Conservation (phyloP, 192 early-diverging fungal genomes). For the Physocladia obscura region DNA sequence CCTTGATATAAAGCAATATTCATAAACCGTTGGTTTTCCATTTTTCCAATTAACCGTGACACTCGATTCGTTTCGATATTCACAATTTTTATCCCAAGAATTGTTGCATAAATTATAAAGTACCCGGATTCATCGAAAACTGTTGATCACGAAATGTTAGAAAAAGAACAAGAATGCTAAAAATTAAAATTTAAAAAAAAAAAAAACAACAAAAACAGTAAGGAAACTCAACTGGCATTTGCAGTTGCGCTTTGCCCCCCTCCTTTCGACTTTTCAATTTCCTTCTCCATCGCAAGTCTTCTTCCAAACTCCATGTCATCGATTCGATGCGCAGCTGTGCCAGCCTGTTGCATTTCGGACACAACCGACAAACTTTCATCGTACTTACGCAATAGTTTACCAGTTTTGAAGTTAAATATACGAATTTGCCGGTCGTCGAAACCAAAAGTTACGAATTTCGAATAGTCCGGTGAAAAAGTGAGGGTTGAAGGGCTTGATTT, state of each 20-base stretch:
- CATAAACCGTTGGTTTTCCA: constrained; percentile 87
- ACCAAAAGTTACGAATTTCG: constrained; percentile 85
- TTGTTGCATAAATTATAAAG: constrained; percentile 88
- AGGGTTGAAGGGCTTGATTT: constrained; percentile 79
- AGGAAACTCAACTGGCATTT: constrained; percentile 65
- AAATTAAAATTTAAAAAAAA: not conserved
- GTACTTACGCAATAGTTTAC: constrained; percentile 85
- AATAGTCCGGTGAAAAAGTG: constrained; percentile 75
- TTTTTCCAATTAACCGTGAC: constrained; percentile 79
- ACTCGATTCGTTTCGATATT: constrained; percentile 86
- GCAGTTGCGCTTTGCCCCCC: constrained; percentile 57
- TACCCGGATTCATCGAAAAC: constrained; percentile 90
- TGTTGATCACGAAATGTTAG: too few species aligned
- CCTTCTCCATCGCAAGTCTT: constrained; percentile 82
- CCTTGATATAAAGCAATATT: constrained; percentile 89
- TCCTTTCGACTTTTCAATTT: constrained; percentile 70
- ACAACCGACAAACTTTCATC: constrained; percentile 84
- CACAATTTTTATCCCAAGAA: constrained; percentile 94
- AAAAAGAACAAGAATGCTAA: not conserved
- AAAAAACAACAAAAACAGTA: not conserved
- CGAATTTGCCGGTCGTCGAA: constrained; percentile 80
- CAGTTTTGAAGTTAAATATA: constrained; percentile 79
- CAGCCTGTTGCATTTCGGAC: constrained; percentile 86
- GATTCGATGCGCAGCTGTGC: constrained; percentile 70
- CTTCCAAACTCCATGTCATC: constrained; percentile 99